A percentile compares a stretch with the other conserved stretches of the same genome.
Conservation (phyloP, 768 basidiomycete species). For the Podaxis pistillaris region DNA sequence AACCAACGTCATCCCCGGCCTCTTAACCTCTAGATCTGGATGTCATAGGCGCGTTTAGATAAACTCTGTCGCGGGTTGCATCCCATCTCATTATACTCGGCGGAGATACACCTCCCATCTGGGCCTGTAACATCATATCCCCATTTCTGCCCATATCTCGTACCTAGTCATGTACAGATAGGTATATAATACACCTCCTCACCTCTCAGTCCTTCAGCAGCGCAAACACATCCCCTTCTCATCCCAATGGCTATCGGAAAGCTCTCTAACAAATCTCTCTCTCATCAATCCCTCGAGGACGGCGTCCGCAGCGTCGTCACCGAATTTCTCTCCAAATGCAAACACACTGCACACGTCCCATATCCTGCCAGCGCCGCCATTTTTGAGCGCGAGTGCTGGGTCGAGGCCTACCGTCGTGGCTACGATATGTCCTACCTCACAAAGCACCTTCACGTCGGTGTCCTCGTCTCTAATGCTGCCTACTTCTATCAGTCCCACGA, state of each 20-base stretch:
- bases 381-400: slow-evolving; percentile 14
- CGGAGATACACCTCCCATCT: not conserved
- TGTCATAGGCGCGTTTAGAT: not conserved
- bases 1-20: not conserved
- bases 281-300: slow-evolving; percentile 7
- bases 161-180: not conserved
- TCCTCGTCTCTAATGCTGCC: slow-evolving; percentile 14
- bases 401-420: slow-evolving; percentile 13
- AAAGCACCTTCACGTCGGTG: slow-evolving; percentile 13
- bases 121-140: not conserved
- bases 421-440: slow-evolving; percentile 11
- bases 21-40: slow-evolving; percentile 7
- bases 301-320: slow-evolving; percentile 12
- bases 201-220: not conserved
- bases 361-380: slow-evolving; percentile 2
- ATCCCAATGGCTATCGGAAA: slow-evolving; percentile 11
- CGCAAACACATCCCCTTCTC: not conserved
- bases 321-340: slow-evolving; percentile 12
- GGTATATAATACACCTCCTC: not conserved
- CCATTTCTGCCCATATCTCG: not conserved
- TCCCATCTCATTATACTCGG: not conserved
- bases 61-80: not conserved
- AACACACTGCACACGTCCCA: slow-evolving; percentile 8
- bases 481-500: slow-evolving; percentile 13
- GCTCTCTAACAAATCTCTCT: not conserved